phyloP scores from a whole-genome alignment of 2,329 filamentous ascomycete species.

The Claviceps sp. region DNA sequence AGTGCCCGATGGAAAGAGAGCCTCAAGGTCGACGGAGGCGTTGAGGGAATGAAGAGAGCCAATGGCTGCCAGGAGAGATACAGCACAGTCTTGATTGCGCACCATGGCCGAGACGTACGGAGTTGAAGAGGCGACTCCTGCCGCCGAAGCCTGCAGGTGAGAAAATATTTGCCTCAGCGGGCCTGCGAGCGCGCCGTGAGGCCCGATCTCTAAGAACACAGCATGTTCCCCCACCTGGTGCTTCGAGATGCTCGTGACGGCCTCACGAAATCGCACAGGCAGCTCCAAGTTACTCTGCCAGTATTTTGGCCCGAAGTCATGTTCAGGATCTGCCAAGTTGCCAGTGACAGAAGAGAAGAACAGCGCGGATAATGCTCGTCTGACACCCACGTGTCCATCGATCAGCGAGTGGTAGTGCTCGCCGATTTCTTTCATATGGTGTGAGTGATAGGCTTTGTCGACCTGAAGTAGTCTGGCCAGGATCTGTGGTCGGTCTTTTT shows the following conservation, averaged over 20 bases:
- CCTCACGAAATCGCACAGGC: constrained; percentile 5
- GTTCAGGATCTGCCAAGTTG: background rate
- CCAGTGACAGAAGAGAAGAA: constrained; percentile 6
- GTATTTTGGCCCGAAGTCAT: constrained; percentile 1
- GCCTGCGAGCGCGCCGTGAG: constrained; percentile 11
- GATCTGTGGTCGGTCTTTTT: constrained; percentile 20
- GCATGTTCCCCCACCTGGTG: background rate
- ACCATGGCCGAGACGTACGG: constrained; percentile 6
- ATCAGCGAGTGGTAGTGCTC: background rate
- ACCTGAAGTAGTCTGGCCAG: constrained; percentile 29
- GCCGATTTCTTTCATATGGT: background rate
- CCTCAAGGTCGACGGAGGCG: constrained; percentile 2
- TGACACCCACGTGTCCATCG: background rate
- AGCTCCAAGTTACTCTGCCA: constrained; percentile 8
- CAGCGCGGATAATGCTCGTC: background rate
- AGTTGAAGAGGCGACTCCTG: background rate
- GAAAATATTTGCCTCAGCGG: constrained; percentile 9
- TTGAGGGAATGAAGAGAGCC: constrained; percentile 5
- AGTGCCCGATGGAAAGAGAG: constrained; percentile 1
- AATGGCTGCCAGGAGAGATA: constrained; percentile 5
- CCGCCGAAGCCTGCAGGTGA: background rate
- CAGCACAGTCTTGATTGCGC: constrained; percentile 1
- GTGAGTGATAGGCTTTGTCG: constrained; percentile 29
- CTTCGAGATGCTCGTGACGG: constrained; percentile 1
- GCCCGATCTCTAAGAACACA: constrained; percentile 12